Evolutionary conservation across 495 filamentous ascomycete genomes (phyloP).

Genomic region (Penicillium cataractarum): DNA sequence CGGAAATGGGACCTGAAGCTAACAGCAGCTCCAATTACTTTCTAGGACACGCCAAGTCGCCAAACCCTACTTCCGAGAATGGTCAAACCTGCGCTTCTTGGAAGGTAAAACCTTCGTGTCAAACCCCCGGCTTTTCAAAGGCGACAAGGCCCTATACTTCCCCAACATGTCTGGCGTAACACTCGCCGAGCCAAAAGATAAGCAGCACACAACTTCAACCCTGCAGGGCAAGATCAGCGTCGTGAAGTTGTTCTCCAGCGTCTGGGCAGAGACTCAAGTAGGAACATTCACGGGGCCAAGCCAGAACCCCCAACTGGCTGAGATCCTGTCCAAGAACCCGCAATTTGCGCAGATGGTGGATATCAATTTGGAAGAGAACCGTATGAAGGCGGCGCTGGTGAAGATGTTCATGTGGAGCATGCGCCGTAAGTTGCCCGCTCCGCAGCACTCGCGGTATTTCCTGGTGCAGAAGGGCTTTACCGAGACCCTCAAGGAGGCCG

Average conservation of each 20-base stretch:
- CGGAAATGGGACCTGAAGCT: not conserved
- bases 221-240: conserved; percentile 73
- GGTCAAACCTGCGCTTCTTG: conserved; percentile 76
- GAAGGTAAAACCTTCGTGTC: conserved; percentile 89
- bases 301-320: conserved; percentile 66
- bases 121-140: conserved; percentile 73
- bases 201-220: conserved; percentile 69
- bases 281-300: conserved; percentile 64
- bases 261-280: conserved; percentile 86
- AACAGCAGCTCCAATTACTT: conserved; percentile 8
- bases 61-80: conserved; percentile 92
- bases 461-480: conserved; percentile 76
- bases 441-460: conserved; percentile 77
- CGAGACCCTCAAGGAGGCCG: conserved; percentile 70
- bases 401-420: conserved; percentile 67
- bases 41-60: conserved; percentile 58
- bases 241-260: conserved; percentile 76
- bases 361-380: conserved; percentile 85
- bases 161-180: conserved; percentile 87
- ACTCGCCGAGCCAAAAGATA: conserved; percentile 53
- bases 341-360: conserved; percentile 69
- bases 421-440: conserved; percentile 54
- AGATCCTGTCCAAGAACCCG: conserved; percentile 47
- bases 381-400: conserved; percentile 74
- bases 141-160: conserved; percentile 81